Evolutionary conservation across 129 eudicot genomes (phyloP).

Genomic region (Apium graveolens): DNA sequence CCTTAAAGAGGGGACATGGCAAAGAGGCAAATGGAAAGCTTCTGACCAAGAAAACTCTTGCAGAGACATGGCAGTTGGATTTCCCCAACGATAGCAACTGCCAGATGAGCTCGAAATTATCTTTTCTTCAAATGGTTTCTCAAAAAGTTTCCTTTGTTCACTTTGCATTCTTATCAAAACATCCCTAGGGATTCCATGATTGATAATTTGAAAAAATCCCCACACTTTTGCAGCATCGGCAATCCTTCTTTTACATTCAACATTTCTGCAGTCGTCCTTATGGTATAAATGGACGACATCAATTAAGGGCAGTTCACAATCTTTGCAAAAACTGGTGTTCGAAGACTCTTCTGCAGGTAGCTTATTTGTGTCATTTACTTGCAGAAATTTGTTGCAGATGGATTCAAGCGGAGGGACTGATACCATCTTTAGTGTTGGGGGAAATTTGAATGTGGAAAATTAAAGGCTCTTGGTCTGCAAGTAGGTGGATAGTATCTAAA

Average conservation of each 20-base stretch:
- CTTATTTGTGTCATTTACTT: not conserved
- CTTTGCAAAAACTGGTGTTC: not conserved
- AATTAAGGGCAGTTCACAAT: not conserved
- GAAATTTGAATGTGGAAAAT: not conserved
- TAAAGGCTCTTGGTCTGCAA: not conserved
- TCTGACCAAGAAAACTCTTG: conserved; percentile 29
- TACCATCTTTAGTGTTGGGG: not conserved
- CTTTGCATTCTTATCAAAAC: not conserved
- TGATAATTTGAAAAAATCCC: not conserved
- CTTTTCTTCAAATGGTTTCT: not conserved
- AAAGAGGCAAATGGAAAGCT: conserved; percentile 31
- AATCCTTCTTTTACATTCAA: not conserved
- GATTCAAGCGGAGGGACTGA: not conserved
- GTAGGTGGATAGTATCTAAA: not conserved
- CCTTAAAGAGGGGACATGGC: not conserved
- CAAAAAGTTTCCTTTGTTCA: conserved; percentile 2
- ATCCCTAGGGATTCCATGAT: not conserved
- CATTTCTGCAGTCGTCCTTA: not conserved
- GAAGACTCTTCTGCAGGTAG: not conserved
- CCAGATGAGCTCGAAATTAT: not conserved
- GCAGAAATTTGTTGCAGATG: not conserved
- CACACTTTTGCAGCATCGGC: not conserved
- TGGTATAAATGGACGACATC: not conserved
- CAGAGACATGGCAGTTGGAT: conserved; percentile 18
- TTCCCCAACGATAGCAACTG: conserved; percentile 17